These are phyloP conservation scores for Colletotrichum sp. DNA, from an alignment of 2,329 filamentous ascomycete species.

Conservation along the genomic window DNA sequence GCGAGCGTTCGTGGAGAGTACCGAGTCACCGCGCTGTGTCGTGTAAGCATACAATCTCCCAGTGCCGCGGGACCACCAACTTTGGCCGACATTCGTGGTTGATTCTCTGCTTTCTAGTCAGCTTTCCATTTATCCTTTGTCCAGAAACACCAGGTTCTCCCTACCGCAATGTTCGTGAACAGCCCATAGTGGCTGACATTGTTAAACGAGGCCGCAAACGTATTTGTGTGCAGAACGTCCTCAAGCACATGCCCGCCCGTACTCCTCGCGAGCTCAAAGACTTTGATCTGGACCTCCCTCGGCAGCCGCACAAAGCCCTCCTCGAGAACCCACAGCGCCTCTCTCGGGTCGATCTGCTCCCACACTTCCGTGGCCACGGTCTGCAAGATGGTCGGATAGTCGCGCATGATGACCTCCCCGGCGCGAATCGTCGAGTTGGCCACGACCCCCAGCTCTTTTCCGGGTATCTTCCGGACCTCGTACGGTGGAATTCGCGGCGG, in stretches of 20 bases:
- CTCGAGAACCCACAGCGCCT: slow-evolving; percentile 30
- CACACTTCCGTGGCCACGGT: slow-evolving; percentile 24
- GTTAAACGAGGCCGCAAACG: slow-evolving; percentile 32
- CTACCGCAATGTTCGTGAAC: slow-evolving; percentile 33
- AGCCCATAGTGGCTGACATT: slow-evolving; percentile 30
- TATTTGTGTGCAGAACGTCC: slow-evolving; percentile 38
- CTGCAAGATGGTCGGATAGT: slow-evolving; percentile 31
- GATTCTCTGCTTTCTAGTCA: slow-evolving; percentile 25
- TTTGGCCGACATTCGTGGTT: slow-evolving; percentile 43
- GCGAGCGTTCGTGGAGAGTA: slow-evolving; percentile 34
- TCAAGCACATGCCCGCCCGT: slow-evolving; percentile 34
- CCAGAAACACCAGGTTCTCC: neutral
- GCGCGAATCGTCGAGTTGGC: slow-evolving; percentile 32
- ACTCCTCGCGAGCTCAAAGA: slow-evolving; percentile 32
- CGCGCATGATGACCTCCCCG: slow-evolving; percentile 35
- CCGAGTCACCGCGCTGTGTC: slow-evolving; percentile 33
- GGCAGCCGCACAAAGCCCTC: slow-evolving; percentile 32
- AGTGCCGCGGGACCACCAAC: slow-evolving; percentile 17
- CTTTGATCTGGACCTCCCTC: slow-evolving; percentile 19
- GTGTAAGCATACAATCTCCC: neutral
- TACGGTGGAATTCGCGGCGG: slow-evolving; percentile 23
- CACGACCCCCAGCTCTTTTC: slow-evolving; percentile 35
- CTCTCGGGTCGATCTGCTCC: slow-evolving; percentile 22
- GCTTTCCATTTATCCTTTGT: neutral
- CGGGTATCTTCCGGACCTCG: slow-evolving; percentile 27